Percentiles rank a stretch among this genome's conserved stretches.
Evolutionary conservation across 345 rosid genomes (phyloP).

Genomic region (Excoecaria agallocha): DNA sequence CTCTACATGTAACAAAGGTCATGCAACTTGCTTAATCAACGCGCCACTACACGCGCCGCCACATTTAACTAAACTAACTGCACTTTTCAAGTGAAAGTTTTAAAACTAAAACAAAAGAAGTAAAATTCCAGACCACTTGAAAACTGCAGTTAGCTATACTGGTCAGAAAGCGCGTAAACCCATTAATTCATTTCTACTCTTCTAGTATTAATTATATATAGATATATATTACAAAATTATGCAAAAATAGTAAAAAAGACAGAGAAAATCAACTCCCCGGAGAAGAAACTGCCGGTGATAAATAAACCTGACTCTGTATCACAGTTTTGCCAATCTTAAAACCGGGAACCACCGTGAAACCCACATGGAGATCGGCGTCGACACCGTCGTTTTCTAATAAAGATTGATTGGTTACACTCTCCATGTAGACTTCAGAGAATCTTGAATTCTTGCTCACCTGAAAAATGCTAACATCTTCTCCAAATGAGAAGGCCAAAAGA

Average conservation of each 20-base stretch:
- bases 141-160: constrained; percentile 13
- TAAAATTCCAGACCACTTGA: constrained; percentile 12
- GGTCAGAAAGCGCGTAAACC: neutral
- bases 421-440: constrained; percentile 93
- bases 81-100: constrained; percentile 24
- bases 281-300: constrained; percentile 45
- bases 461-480: constrained; percentile 56
- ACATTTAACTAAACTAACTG: neutral
- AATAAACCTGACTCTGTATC: constrained; percentile 76
- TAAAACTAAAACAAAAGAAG: neutral
- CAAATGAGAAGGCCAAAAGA: constrained; percentile 61
- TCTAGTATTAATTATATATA: constrained; percentile 3
- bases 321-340: constrained; percentile 71
- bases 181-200: neutral
- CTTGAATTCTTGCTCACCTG: constrained; percentile 61
- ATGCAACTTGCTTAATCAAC: neutral
- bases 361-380: constrained; percentile 48
- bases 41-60: constrained; percentile 23
- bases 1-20: neutral
- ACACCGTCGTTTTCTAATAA: constrained; percentile 28
- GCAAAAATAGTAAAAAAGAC: neutral
- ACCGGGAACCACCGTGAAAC: constrained; percentile 91
- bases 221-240: constrained; percentile 18
- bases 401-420: constrained; percentile 61
- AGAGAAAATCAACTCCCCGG: constrained; percentile 26